Evolutionary conservation across 2,329 filamentous ascomycete genomes (phyloP), one percentile per base, ranked within the genome.

Genomic region (Hyphodiscus sp.): DNA sequence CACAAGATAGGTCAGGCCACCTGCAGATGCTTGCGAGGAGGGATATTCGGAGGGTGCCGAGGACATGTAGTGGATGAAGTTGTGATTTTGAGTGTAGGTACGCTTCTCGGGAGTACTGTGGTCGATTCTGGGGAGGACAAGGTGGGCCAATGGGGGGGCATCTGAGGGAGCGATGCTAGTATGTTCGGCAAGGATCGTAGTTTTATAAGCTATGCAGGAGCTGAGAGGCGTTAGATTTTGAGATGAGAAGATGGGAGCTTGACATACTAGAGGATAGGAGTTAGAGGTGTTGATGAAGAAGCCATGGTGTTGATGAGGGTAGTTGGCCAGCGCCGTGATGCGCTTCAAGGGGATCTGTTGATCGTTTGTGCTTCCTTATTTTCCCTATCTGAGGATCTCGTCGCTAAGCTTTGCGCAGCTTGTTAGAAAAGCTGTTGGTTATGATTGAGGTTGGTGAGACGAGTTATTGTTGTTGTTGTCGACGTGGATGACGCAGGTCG

Each of bases 41-140:
- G 75, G 75, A 66, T 85, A 81, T 63, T 81, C 81, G 2, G 84
- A 85, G 10, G 90, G 85, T 0, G 90, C 84, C 68, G 94, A 88
- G 66, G 91, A 82, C 68, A 97, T 87, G 77, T 95, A 96, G 79
- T 99, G 92, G 71, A 97, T 94, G 77, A 94, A 90, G 71, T 95
- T 85, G 56, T 85, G 78, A 73, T 91, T 88, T 72, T 96, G 91
- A 42, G 90, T 95, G 75, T 95, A 96, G 51, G 92, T 97, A 61
- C 95, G 82, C 73, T 96, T 96, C 68, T 95, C 85, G 1, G 91
- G 79, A 29, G 79, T 75, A 59, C 77, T 74, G 75, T 99, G 94
- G 52, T 80, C 79, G 76, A 99, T 95, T 71, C 96, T 96, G 54
- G 95, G 94, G 45, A 99, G 89, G 75, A 99, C 91, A 64, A 96